Evolutionary conservation across 768 basidiomycete genomes (phyloP), one percentile per base, ranked within the genome.

Genomic region (Calocybe gangraenosa): DNA sequence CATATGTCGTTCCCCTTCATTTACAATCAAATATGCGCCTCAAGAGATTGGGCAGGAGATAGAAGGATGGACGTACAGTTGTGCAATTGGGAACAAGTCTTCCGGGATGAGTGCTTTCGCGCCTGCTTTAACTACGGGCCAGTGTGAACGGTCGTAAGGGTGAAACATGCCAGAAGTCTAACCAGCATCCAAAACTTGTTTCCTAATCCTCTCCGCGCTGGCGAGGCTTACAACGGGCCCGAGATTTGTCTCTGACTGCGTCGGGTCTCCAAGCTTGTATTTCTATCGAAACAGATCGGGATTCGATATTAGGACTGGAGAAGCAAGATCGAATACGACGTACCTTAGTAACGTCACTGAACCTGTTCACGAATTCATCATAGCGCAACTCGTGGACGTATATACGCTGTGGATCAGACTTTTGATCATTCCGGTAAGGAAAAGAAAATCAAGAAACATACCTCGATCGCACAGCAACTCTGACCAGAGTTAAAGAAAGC

Each of bases 401-500:
- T 33, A 99, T 92, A 14, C 95, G 79, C 86, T 92, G 55, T 7
- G 15, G 43, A 23, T 22, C n/a, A 34, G 13, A 9, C 48, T 35
- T 1, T 37, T 14, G 18, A 9, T 25, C 21, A 3, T 19, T 4
- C 19, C 8, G 9, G 17, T 17, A 13, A 25, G n/a, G 25, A 33
- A 25, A 11, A 18, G 9, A 19, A 15, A 22, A 14, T n/a, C 5
- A 5, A 5, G 14, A 4, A 35, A 5, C 17, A 13, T 49, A 87
- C 88, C 73, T 99, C 96, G 48, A 98, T 71, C 0, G 87, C 82
- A 59, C 95, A 97, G 64, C 95, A 98, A 52, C 92, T 94, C 66
- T 99, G 96, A 1, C 96, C 96, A 13, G 94, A 93, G 65, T 98
- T 98, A 74, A 92, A 99, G 67, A 94, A 84, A 3, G 92, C 85